Evolutionary conservation across 2,329 filamentous ascomycete species (phyloP).

Genomic region (Penicillium sp.): DNA sequence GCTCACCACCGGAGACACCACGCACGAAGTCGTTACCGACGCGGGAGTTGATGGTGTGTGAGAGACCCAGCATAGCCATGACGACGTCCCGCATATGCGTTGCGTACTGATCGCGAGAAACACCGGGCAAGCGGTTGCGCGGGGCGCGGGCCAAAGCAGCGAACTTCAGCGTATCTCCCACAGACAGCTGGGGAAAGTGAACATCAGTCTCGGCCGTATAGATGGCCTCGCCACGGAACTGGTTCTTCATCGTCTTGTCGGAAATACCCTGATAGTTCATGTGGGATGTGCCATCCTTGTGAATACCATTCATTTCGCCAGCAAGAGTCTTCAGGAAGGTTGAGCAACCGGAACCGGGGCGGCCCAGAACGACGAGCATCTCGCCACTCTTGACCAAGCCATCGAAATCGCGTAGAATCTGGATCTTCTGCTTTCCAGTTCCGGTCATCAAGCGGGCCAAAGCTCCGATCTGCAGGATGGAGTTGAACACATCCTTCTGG

Average conservation of each 20-base stretch:
- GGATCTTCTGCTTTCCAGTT: slow-evolving; percentile 49
- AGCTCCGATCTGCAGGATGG: slow-evolving; percentile 35
- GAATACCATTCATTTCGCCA: slow-evolving; percentile 79
- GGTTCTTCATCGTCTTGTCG: slow-evolving; percentile 64
- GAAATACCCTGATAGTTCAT: slow-evolving; percentile 72
- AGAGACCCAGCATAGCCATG: slow-evolving; percentile 46
- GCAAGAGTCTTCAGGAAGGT: slow-evolving; percentile 83
- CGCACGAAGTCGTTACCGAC: slow-evolving; percentile 58
- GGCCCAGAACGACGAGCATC: slow-evolving; percentile 58
- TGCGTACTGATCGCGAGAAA: slow-evolving; percentile 45
- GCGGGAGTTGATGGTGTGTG: slow-evolving; percentile 53
- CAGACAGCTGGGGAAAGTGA: slow-evolving; percentile 74
- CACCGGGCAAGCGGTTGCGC: slow-evolving; percentile 38
- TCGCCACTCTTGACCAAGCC: slow-evolving; percentile 60
- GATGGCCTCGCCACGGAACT: slow-evolving; percentile 79
- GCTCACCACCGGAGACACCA: slow-evolving; percentile 60
- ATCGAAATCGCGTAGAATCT: slow-evolving; percentile 64
- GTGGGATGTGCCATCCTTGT: slow-evolving; percentile 66
- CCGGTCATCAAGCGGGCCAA: slow-evolving; percentile 34
- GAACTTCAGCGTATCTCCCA: slow-evolving; percentile 76
- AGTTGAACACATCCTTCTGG: slow-evolving; percentile 51
- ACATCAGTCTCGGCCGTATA: slow-evolving; percentile 84
- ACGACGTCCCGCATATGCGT: slow-evolving; percentile 46
- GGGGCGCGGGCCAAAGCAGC: slow-evolving; percentile 65
- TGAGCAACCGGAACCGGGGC: slow-evolving; percentile 61